Base-by-base conservation (phyloP, 768 basidiomycete genomes). In the Russula emetica region DNA sequence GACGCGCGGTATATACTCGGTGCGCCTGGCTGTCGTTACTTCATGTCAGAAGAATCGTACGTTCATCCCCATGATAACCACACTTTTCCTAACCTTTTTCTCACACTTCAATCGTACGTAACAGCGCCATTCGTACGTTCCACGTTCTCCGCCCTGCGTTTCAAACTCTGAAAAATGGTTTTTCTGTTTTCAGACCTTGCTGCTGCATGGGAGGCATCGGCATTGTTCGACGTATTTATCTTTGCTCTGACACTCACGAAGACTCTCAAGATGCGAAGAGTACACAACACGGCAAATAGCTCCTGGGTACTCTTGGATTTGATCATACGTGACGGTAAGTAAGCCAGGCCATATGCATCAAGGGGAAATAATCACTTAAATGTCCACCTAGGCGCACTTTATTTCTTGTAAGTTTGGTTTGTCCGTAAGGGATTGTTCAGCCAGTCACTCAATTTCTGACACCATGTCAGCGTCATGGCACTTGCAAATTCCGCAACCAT, bases 401-500 rank as follows among this genome's bases (percentile, higher is more conserved):
- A 84, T 69, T 85, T 82, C 66, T 80, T 76, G 83, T 84, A 64
- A 73, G 82, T 66, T 5, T 38, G 22, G 57, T 50, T n/a, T 45
- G 7, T 20, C 24, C 7, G 9, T 8, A 18, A 26, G n/a, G 24
- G 6, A 18, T 3, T 22, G 2, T 36, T n/a, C 47, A 7, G 40
- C 60, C 45, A 53, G 45, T 36, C 32, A 70, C 53, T 55, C 36
- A 58, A 55, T 24, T 6, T 58, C 28, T 55, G 40, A 22, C 42
- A n/a, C n/a, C n/a, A 36, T 30, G 30, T 13, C 58, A 84, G 84
- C 8, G 75, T 80, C 47, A 84, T 85, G 81, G 81, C 76, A 1
- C 60, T 79, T 5, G 79, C 78, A 16, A 82, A 82, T 66, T 66
- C 82, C 16, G 72, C 79, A n/a, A 84, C 84, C 67, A 78, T 78